These are phyloP conservation scores for Rhododendron henanense DNA, from an alignment of 148 eudicot genomes.

Conservation along the genomic window DNA sequence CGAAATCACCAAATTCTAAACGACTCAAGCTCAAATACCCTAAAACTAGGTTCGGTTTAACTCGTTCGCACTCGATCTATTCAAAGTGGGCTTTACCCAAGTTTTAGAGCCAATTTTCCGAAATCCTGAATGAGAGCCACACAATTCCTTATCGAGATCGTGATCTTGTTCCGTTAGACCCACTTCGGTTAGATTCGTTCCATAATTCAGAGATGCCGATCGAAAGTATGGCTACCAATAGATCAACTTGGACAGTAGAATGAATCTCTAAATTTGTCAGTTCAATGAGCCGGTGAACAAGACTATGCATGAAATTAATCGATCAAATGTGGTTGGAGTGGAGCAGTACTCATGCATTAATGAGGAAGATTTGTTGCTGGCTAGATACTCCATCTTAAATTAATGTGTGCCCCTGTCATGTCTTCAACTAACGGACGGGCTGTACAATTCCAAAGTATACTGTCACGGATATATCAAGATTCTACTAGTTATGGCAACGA, in stretches of 20 bases:
- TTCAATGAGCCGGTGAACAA: too few species aligned
- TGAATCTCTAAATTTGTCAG: not conserved
- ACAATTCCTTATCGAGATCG: too few species aligned
- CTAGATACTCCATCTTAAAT: not conserved
- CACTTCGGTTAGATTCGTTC: too few species aligned
- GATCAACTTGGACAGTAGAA: too few species aligned
- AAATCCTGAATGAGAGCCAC: too few species aligned
- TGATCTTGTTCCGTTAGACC: too few species aligned
- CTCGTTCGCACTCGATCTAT: not conserved
- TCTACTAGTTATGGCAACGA: not conserved
- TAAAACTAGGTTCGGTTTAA: not conserved
- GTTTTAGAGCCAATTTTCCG: too few species aligned
- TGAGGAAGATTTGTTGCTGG: not conserved
- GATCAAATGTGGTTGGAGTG: not conserved
- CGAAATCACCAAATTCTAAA: not conserved
- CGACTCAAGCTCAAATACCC: not conserved
- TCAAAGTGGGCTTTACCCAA: not conserved
- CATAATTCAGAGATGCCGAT: too few species aligned
- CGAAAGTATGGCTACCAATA: too few species aligned
- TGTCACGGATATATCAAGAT: not conserved
- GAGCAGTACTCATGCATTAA: not conserved
- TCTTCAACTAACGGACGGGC: not conserved
- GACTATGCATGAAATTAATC: too few species aligned
- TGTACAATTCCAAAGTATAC: not conserved
- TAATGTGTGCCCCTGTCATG: not conserved